A percentile compares a stretch with the other conserved stretches of the same genome.
Evolutionary conservation across 1,284 basidiomycete genomes (phyloP).

Genomic region (Mycena sp.): DNA sequence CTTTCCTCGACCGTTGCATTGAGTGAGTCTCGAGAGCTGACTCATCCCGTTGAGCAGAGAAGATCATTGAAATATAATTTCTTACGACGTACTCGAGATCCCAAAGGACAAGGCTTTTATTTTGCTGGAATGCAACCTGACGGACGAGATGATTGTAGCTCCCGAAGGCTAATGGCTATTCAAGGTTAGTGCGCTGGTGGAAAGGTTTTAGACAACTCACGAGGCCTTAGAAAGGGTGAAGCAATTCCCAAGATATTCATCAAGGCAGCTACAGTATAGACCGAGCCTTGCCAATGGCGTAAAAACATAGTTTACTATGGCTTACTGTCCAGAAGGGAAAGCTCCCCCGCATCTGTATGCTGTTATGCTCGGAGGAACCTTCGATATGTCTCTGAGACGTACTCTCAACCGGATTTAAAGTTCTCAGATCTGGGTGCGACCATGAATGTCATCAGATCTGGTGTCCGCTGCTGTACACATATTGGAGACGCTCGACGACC

Average conservation of each 20-base stretch:
- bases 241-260: conserved; percentile 22
- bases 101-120: conserved; percentile 6
- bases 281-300: not conserved
- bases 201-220: not conserved
- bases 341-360: conserved; percentile 6
- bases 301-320: not conserved
- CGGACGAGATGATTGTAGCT: conserved; percentile 1
- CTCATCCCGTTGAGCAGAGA: not conserved
- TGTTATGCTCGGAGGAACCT: not conserved
- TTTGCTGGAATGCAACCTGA: conserved; percentile 6
- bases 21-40: not conserved
- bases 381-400: not conserved
- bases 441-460: conserved; percentile 66
- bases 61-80: not conserved
- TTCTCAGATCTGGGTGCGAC: conserved; percentile 58
- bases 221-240: conserved; percentile 20
- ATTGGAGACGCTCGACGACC: conserved; percentile 40
- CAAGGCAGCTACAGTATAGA: conserved; percentile 4
- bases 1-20: not conserved
- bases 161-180: too few species aligned
- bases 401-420: conserved; percentile 36
- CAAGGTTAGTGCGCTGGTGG: too few species aligned
- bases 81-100: conserved; percentile 3
- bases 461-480: conserved; percentile 52
- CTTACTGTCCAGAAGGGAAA: conserved; percentile 10